Conservation (phyloP, 345 rosid genomes). For the Anastatica hierochuntica region DNA sequence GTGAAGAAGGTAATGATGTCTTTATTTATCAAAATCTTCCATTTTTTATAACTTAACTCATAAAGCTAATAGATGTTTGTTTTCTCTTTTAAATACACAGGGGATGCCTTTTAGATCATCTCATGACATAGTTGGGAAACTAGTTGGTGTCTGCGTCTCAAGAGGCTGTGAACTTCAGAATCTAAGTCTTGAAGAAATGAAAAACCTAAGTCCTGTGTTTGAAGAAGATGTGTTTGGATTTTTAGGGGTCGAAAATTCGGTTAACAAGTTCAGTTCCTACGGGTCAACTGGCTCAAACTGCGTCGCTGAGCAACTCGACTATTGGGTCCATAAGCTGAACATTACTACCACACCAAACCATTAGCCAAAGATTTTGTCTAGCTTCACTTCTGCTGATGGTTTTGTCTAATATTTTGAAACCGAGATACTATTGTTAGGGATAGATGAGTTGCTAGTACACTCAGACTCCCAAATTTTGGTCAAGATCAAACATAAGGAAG, state of each 20-base stretch:
- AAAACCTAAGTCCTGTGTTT: constrained; percentile 47
- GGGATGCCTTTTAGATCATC: constrained; percentile 89
- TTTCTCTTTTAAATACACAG: constrained; percentile 35
- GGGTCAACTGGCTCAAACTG: constrained; percentile 71
- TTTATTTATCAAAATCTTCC: neutral
- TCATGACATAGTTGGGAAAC: constrained; percentile 83
- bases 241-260: constrained; percentile 72
- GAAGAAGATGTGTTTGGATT: constrained; percentile 62
- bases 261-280: constrained; percentile 62
- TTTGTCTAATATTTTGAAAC: neutral
- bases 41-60: neutral
- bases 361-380: neutral
- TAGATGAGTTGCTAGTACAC: too few species aligned
- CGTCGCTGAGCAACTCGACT: constrained; percentile 50
- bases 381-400: neutral
- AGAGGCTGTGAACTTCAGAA: constrained; percentile 67
- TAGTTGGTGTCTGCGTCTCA: constrained; percentile 70
- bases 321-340: constrained; percentile 54
- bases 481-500: too few species aligned
- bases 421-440: too few species aligned
- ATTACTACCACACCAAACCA: constrained; percentile 5
- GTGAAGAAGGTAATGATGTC: constrained; percentile 54
- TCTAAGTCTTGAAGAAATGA: constrained; percentile 62
- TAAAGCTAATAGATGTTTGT: neutral
- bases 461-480: too few species aligned